phyloP scores from a whole-genome alignment of 2,329 filamentous ascomycete species.

The Alternaria longipes region DNA sequence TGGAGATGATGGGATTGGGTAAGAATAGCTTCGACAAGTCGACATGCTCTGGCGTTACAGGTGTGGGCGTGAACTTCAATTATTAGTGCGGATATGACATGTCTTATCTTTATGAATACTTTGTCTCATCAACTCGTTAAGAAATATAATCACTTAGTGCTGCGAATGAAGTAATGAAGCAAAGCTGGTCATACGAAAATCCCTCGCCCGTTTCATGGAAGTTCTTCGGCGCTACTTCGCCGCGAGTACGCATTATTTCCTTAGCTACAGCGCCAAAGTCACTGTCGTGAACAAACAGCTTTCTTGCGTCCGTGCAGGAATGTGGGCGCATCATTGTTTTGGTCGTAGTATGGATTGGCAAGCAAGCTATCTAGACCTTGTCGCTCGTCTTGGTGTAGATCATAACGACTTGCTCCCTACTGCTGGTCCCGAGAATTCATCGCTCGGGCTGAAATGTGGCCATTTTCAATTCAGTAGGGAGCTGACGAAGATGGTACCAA shows the following conservation, averaged over 20 bases:
- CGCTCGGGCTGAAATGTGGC: neutral
- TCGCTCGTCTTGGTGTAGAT: neutral
- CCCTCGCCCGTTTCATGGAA: too few relatives aligned
- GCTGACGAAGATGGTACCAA: neutral
- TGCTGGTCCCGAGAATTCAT: neutral
- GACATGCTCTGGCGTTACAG: neutral
- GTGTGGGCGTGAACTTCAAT: neutral
- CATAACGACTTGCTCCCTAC: neutral
- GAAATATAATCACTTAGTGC: too few relatives aligned
- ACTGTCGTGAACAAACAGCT: neutral
- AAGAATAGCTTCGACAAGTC: conserved; percentile 3
- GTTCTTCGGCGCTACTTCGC: too few relatives aligned
- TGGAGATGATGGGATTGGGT: neutral
- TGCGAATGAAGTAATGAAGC: too few relatives aligned
- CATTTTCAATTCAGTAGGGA: neutral
- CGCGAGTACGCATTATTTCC: too few relatives aligned
- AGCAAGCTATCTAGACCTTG: neutral
- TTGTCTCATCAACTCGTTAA: too few relatives aligned
- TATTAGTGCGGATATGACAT: neutral
- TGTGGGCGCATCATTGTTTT: neutral
- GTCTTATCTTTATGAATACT: too few relatives aligned
- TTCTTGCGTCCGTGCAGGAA: neutral
- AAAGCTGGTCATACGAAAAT: too few relatives aligned
- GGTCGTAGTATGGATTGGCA: neutral
- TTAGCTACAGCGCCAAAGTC: too few relatives aligned